These are phyloP conservation scores for Cunninghamia lanceolata DNA, from an alignment of 75 land plant genomes.

Conservation along the genomic window DNA sequence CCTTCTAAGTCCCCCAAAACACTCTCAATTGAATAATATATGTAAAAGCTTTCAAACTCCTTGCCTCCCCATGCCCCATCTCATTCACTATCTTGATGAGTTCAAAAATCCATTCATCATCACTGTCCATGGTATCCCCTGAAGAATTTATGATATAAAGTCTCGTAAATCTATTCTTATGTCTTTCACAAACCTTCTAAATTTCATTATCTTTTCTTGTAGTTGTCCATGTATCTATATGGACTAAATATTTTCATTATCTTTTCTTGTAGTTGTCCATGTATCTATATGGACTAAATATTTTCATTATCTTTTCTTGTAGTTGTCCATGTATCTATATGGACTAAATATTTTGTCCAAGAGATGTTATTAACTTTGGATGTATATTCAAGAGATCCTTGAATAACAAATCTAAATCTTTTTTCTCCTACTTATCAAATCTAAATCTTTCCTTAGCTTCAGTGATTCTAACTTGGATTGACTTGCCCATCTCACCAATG, in stretches of 20 bases:
- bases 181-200: neutral
- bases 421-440: too few relatives aligned
- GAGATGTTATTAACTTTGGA: neutral
- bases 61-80: neutral
- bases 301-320: neutral
- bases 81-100: neutral
- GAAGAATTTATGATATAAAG: neutral
- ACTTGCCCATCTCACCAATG: neutral
- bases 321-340: neutral
- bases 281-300: neutral
- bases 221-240: neutral
- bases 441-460: neutral
- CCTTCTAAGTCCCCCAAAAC: neutral
- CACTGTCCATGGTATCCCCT: neutral
- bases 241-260: neutral
- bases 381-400: neutral
- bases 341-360: neutral
- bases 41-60: neutral
- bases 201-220: neutral
- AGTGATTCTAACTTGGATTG: neutral
- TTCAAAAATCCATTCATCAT: neutral
- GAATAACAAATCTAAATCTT: neutral
- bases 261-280: neutral
- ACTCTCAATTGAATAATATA: neutral
- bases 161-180: neutral